Conservation (phyloP, 2,329 filamentous ascomycete species). For the Pezicula rhizophila region DNA sequence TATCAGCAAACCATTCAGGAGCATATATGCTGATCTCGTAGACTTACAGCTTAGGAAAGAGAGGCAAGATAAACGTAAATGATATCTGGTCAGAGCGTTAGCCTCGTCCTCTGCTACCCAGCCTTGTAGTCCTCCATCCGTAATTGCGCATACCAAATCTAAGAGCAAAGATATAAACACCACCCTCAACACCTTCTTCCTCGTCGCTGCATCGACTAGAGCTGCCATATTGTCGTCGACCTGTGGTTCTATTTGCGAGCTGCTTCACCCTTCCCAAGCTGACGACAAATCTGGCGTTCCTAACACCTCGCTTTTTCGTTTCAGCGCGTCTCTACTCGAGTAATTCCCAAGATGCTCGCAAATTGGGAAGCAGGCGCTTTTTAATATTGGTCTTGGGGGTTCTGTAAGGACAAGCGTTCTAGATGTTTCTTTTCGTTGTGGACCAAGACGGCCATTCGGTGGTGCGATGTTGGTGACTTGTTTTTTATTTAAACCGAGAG, state of each 20-base stretch:
- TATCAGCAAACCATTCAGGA: slow-evolving; percentile 28
- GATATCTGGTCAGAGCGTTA: slow-evolving; percentile 60
- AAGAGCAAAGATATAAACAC: slow-evolving; percentile 85
- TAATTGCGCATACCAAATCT: slow-evolving; percentile 62
- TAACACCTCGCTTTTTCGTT: no score
- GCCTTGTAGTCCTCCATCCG: not conserved
- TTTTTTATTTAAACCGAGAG: no score
- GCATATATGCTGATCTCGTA: slow-evolving; percentile 73
- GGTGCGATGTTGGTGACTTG: no score
- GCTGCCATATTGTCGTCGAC: slow-evolving; percentile 18
- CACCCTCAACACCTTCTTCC: slow-evolving; percentile 79
- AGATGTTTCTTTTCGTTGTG: no score
- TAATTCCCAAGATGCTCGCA: no score
- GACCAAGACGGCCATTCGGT: no score
- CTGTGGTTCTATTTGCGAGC: no score
- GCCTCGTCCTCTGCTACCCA: not conserved
- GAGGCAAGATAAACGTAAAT: slow-evolving; percentile 95
- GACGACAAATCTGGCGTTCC: no score
- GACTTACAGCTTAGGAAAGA: slow-evolving; percentile 92
- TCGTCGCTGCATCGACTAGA: slow-evolving; percentile 45
- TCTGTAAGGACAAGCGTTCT: not conserved
- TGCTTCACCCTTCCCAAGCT: no score
- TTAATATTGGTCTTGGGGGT: no score
- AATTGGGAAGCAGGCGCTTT: no score
- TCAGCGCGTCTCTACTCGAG: no score